Evolutionary conservation across 306 rosid genomes (phyloP).

Genomic region (Begonia loranthoides): DNA sequence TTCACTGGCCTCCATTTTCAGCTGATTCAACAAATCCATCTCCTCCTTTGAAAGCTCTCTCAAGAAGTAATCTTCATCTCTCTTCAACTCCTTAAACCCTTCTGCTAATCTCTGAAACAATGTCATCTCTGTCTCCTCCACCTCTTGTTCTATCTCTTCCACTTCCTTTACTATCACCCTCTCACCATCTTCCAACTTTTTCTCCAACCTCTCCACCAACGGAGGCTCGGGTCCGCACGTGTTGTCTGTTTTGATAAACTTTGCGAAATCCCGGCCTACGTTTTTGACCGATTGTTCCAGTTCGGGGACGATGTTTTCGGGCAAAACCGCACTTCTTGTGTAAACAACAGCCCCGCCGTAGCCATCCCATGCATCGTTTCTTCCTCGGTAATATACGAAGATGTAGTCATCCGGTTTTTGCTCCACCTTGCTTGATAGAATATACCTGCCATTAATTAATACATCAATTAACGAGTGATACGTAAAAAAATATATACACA

Average conservation of each 20-base stretch:
- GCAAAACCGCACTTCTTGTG: slow-evolving; percentile 76
- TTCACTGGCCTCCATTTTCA: slow-evolving; percentile 73
- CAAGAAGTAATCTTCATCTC: slow-evolving; percentile 68
- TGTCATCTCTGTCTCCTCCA: slow-evolving; percentile 49
- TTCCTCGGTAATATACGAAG: slow-evolving; percentile 83
- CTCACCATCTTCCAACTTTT: slow-evolving; percentile 80
- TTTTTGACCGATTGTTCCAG: slow-evolving; percentile 56
- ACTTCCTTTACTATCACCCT: slow-evolving; percentile 58
- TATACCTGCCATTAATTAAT: slow-evolving; percentile 35
- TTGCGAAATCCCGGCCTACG: slow-evolving; percentile 69
- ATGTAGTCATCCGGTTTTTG: slow-evolving; percentile 63
- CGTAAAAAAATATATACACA: too few species aligned
- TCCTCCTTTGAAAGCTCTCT: slow-evolving; percentile 57
- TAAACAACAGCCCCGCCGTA: slow-evolving; percentile 85
- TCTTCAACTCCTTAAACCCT: slow-evolving; percentile 53
- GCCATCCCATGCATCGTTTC: slow-evolving; percentile 98
- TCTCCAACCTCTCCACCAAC: slow-evolving; percentile 76
- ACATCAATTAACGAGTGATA: too few species aligned
- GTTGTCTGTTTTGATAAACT: slow-evolving; percentile 65
- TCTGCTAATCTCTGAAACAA: slow-evolving; percentile 54
- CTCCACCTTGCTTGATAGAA: slow-evolving; percentile 63
- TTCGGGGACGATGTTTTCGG: slow-evolving; percentile 64
- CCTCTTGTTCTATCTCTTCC: slow-evolving; percentile 59
- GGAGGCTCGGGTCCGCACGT: slow-evolving; percentile 95
- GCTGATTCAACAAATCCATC: slow-evolving; percentile 43